phyloP scores from a whole-genome alignment of 768 basidiomycete genomes.

The Polyporus arcularius region DNA sequence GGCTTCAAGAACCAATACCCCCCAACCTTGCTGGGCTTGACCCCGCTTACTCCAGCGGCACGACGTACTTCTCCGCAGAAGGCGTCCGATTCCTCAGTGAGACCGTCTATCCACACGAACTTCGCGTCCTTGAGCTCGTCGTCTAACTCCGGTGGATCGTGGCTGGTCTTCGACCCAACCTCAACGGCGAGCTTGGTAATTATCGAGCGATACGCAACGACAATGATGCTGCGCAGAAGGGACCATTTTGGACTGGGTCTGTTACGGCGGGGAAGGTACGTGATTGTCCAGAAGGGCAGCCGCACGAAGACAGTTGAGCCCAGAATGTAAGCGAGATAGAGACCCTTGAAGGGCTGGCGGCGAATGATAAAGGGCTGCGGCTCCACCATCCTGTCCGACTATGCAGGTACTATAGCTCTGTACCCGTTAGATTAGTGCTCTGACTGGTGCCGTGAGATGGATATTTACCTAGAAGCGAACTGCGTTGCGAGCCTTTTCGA shows the following conservation, averaged over 20 bases:
- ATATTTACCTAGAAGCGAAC: no score
- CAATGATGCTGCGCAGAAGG: conserved; percentile 8
- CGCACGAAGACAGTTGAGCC: background rate
- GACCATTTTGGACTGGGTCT: conserved; percentile 9
- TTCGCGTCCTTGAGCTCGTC: conserved; percentile 10
- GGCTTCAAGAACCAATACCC: conserved; percentile 28
- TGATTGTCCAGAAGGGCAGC: conserved; percentile 4
- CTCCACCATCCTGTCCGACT: no score
- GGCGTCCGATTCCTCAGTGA: conserved; percentile 11
- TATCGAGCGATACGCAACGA: background rate
- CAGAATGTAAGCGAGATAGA: conserved; percentile 7
- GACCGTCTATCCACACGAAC: conserved; percentile 14
- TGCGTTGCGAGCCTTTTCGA: no score
- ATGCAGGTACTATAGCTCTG: no score
- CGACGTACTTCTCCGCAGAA: conserved; percentile 24
- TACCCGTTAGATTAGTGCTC: no score
- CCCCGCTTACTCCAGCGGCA: conserved; percentile 14
- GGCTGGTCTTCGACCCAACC: background rate
- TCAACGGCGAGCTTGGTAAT: background rate
- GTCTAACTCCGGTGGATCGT: background rate
- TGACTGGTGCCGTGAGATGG: no score
- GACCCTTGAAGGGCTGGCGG: background rate
- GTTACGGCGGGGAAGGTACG: conserved; percentile 2
- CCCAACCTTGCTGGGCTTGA: conserved; percentile 17
- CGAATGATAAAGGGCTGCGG: background rate